These are phyloP conservation scores for Pythium aphanidermatum DNA, from an alignment of 352 stramenopile genomes.

Conservation along the genomic window DNA sequence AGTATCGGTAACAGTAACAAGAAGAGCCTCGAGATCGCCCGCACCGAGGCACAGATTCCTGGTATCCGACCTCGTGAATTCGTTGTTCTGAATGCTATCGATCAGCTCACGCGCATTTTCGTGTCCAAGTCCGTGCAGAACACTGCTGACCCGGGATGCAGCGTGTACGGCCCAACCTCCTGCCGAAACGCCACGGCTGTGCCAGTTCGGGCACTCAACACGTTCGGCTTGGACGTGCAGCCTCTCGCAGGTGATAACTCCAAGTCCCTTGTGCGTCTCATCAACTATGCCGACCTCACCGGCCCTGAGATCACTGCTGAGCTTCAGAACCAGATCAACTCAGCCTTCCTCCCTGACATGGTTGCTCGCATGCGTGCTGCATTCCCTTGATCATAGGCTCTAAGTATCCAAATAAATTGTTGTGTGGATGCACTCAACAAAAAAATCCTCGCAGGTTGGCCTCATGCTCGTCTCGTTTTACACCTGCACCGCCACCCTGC, in stretches of 20 bases:
- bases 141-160: constrained; percentile 10
- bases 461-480: too few species aligned
- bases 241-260: constrained; percentile 8
- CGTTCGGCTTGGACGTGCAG: constrained; percentile 15
- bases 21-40: constrained; percentile 24
- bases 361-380: constrained; percentile 17
- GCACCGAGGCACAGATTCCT: constrained; percentile 13
- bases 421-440: too few species aligned
- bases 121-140: constrained; percentile 20
- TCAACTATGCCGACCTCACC: constrained; percentile 19
- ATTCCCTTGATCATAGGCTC: too few species aligned
- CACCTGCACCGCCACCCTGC: too few species aligned
- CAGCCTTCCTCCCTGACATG: constrained; percentile 22
- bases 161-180: constrained; percentile 7
- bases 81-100: constrained; percentile 23
- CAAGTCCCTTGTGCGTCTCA: constrained; percentile 16
- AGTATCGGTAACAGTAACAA: constrained; percentile 14
- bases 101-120: constrained; percentile 16
- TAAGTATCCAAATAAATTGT: too few species aligned
- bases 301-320: constrained; percentile 5
- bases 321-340: constrained; percentile 16
- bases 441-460: too few species aligned
- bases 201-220: constrained; percentile 15
- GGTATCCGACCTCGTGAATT: constrained; percentile 17
- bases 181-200: constrained; percentile 11